A percentile compares a stretch with the other conserved stretches of the same genome.
phyloP scores from a whole-genome alignment of 306 rosid genomes.

The Neltuma alba region DNA sequence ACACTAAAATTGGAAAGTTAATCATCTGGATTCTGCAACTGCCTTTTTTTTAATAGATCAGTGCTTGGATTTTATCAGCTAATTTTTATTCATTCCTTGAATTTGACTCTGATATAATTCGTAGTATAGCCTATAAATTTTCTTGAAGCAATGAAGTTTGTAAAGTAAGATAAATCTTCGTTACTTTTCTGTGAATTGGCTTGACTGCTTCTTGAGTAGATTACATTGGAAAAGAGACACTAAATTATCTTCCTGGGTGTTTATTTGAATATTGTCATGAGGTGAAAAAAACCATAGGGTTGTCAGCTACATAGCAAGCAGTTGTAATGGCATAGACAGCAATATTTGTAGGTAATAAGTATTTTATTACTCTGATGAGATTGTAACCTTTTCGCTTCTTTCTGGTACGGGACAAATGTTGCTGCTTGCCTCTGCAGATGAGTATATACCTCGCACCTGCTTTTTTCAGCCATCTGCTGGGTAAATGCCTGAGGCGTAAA shows the following conservation, averaged over 20 bases:
- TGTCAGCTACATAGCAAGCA: neutral
- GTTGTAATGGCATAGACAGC: neutral
- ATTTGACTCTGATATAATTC: conserved; percentile 9
- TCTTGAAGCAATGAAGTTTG: neutral
- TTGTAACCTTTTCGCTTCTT: neutral
- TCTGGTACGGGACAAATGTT: conserved; percentile 19
- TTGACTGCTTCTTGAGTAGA: neutral
- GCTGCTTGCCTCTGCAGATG: conserved; percentile 65
- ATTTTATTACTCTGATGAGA: neutral
- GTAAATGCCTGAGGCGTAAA: conserved; percentile 68
- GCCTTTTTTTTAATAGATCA: neutral
- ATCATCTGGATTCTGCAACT: conserved; percentile 1
- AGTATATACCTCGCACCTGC: conserved; percentile 93
- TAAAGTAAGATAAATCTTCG: neutral
- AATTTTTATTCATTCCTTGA: neutral
- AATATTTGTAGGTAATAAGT: neutral
- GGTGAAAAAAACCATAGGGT: conserved; percentile 25
- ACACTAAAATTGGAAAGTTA: conserved; percentile 1
- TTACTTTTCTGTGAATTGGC: neutral
- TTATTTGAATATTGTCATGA: conserved; percentile 15
- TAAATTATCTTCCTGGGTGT: neutral
- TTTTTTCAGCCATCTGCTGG: conserved; percentile 87
- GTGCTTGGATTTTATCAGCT: neutral
- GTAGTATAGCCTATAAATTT: conserved; percentile 2
- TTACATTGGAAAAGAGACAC: conserved; percentile 1